These are phyloP conservation scores for Penicillium steckii DNA, from an alignment of 495 filamentous ascomycete species.

Conservation along the genomic window DNA sequence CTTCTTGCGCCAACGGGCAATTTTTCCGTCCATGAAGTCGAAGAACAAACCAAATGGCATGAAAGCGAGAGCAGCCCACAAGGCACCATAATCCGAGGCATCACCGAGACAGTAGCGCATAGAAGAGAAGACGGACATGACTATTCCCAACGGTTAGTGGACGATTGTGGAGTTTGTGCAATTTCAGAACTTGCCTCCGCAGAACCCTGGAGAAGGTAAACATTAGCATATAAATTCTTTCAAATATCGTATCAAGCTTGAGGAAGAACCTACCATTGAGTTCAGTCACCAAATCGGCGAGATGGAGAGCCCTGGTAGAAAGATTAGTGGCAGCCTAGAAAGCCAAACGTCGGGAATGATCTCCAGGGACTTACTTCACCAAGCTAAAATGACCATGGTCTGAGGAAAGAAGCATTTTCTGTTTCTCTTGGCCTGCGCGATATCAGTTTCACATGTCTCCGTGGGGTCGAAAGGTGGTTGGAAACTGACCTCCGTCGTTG, in stretches of 20 bases:
- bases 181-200: conserved; percentile 44
- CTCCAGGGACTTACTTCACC: conserved; percentile 52
- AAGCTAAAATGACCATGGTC: conserved; percentile 79
- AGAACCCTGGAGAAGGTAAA: conserved; percentile 43
- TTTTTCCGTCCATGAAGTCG: conserved; percentile 97
- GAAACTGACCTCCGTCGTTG: conserved; percentile 41
- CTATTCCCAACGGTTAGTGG: conserved; percentile 36
- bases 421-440: conserved; percentile 69
- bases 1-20: conserved; percentile 94
- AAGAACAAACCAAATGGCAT: conserved; percentile 96
- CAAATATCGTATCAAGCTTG: neutral
- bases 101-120: conserved; percentile 89
- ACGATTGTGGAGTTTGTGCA: neutral
- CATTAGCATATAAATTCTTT: conserved; percentile 8
- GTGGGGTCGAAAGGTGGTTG: conserved; percentile 8
- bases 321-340: conserved; percentile 16
- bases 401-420: conserved; percentile 75
- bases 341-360: neutral
- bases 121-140: conserved; percentile 94
- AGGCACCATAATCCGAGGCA: conserved; percentile 57
- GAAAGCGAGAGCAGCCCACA: conserved; percentile 81
- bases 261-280: conserved; percentile 70
- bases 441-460: conserved; percentile 18
- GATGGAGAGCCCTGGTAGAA: conserved; percentile 72
- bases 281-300: conserved; percentile 94